Evolutionary conservation across 1,139 yeast species (phyloP).

Genomic region (Yamadazyma epiphylla): DNA sequence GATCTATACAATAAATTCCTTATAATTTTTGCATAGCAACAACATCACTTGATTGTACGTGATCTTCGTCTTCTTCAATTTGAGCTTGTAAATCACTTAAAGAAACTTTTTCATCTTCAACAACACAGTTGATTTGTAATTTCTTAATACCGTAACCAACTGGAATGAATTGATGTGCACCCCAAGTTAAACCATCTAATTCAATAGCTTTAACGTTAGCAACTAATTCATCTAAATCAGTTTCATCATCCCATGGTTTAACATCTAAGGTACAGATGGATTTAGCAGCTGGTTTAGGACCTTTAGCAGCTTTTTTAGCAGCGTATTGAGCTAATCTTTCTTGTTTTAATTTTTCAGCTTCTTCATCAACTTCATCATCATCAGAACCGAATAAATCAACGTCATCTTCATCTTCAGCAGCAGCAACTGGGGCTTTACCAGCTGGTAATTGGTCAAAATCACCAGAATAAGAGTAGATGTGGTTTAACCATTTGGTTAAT

Average conservation of each 20-base stretch:
- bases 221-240: slow-evolving; percentile 84
- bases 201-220: slow-evolving; percentile 81
- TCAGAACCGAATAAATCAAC: slow-evolving; percentile 94
- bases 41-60: slow-evolving; percentile 96
- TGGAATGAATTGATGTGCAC: slow-evolving; percentile 94
- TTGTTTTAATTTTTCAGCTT: slow-evolving; percentile 94
- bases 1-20: no score
- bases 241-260: slow-evolving; percentile 99
- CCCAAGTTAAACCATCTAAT: slow-evolving; percentile 96
- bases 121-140: slow-evolving; percentile 96
- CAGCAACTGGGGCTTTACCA: slow-evolving; percentile 58
- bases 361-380: slow-evolving; percentile 94
- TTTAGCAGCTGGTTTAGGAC: slow-evolving; percentile 98
- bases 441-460: slow-evolving; percentile 85
- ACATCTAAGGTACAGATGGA: slow-evolving; percentile 94
- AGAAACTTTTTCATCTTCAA: slow-evolving; percentile 95
- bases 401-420: slow-evolving; percentile 81
- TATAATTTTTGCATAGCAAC: slow-evolving; percentile 98
- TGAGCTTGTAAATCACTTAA: slow-evolving; percentile 79
- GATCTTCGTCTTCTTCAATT: slow-evolving; percentile 97
- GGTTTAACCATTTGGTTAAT: slow-evolving; percentile 98
- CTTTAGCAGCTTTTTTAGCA: slow-evolving; percentile 95
- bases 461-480: slow-evolving; percentile 87
- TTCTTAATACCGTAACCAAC: slow-evolving; percentile 99
- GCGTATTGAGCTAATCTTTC: slow-evolving; percentile 97